Conservation (phyloP, 2,329 filamentous ascomycete species). For the Talaromyces rugulosus region DNA sequence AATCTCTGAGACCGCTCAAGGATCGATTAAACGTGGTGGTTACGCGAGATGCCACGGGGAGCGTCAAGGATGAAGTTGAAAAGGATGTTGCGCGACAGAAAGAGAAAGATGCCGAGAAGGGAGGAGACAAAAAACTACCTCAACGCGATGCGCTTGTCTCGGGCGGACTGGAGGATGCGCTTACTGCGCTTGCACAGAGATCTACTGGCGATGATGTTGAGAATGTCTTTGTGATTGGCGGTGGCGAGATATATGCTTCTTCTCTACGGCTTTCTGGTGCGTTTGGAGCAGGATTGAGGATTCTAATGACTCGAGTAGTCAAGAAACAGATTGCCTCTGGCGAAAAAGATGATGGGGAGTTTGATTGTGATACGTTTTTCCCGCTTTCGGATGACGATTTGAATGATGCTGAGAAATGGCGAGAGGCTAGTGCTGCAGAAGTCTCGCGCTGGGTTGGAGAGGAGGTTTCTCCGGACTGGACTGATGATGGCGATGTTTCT, state of each 20-base stretch:
- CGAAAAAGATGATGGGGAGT: slow-evolving; percentile 16
- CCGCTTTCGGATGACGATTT: slow-evolving; percentile 33
- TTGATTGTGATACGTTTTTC: slow-evolving; percentile 49
- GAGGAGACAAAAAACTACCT: slow-evolving; percentile 1
- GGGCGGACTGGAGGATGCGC: slow-evolving; percentile 55
- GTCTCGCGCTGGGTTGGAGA: slow-evolving; percentile 41
- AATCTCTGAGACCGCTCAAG: slow-evolving; percentile 71
- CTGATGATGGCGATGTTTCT: slow-evolving; percentile 47
- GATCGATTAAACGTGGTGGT: slow-evolving; percentile 80
- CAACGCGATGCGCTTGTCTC: slow-evolving; percentile 48
- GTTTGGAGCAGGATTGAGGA: slow-evolving; percentile 21
- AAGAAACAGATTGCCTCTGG: slow-evolving; percentile 13
- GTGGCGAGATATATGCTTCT: slow-evolving; percentile 75
- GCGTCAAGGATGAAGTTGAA: slow-evolving; percentile 28
- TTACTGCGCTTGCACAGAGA: slow-evolving; percentile 38
- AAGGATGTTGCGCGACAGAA: slow-evolving; percentile 31
- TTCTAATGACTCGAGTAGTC: slow-evolving; percentile 40
- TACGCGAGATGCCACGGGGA: slow-evolving; percentile 42
- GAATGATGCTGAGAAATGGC: slow-evolving; percentile 26
- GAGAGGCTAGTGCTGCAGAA: slow-evolving; percentile 29
- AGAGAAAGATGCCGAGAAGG: slow-evolving; percentile 15
- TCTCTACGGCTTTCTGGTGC: slow-evolving; percentile 48
- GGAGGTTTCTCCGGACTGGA: slow-evolving; percentile 37
- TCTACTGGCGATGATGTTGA: slow-evolving; percentile 32
- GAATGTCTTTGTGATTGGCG: slow-evolving; percentile 82